Base-by-base conservation (phyloP, 2,329 filamentous ascomycete species). In the Aureobasidium namibiae region DNA sequence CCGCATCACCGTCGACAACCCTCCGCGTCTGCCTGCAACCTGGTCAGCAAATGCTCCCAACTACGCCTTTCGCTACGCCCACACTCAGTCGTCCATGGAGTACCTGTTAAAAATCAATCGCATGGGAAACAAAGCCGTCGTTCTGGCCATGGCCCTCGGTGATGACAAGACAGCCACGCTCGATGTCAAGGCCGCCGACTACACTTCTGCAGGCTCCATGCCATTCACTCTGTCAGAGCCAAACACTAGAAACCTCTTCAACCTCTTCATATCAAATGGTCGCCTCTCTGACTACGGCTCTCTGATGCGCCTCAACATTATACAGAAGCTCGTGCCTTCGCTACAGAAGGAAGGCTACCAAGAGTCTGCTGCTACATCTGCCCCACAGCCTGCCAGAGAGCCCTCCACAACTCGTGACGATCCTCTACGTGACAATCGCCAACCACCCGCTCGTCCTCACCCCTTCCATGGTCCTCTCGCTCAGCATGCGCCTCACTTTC, bases 21-120 rank as follows among this genome's bases (percentile, higher is more conserved):
- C 59, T 4, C 42, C 54, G 6, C 42, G 54, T 21, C 80, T 97
- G 2, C 89, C 90, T 0, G 61, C 80, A 16, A 82, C 85, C 74
- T 97, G 94, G 94, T 96, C 96, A 72, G 77, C 84, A 13, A 82
- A 82, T 60, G 83, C 83, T 62, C 84, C 85, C 14, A 77, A 78
- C 48, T 87, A 90, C 70, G 83, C 87, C 59, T 96, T 97, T 73
- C 84, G 91, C 63, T 97, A 97, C 75, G 84, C 85, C 3, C 92
- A 96, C 72, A 79, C 83, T 24, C 89, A 95, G 70, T 95, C 90
- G 0, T 86, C 90, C 16, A 89, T 92, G 82, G 83, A 87, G 61
- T 96, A 88, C 69, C 79, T 96, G 29, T 72, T 96, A 65, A 92
- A 91, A 70, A 75, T 95, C 63, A 90, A 87, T 71, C 83, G 90